A percentile compares a stretch with the other conserved stretches of the same genome.
Evolutionary conservation across 1,284 basidiomycete genomes (phyloP).

Genomic region (Earliella scabrosa): DNA sequence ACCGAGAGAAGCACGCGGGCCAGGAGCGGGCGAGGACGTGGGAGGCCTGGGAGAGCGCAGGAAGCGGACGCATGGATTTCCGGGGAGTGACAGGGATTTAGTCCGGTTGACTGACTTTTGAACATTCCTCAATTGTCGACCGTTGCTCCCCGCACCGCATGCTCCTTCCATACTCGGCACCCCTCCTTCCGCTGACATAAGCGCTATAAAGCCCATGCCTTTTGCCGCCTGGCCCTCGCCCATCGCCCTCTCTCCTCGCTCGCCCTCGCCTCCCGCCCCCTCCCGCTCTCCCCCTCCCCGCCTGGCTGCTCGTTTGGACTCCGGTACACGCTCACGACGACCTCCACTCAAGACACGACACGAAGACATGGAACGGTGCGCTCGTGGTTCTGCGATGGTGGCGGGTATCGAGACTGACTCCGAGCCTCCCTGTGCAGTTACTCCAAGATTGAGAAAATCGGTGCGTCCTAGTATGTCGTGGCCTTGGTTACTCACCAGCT

Average conservation of each 20-base stretch:
- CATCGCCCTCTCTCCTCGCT: constrained; percentile 8
- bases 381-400: constrained; percentile 14
- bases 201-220: constrained; percentile 24
- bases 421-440: constrained; percentile 30
- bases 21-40: background rate
- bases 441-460: constrained; percentile 46
- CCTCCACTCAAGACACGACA: background rate
- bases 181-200: constrained; percentile 25
- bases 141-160: constrained; percentile 33
- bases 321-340: background rate
- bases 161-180: constrained; percentile 21
- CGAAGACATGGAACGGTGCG: constrained; percentile 54
- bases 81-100: constrained; percentile 10
- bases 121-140: constrained; percentile 23
- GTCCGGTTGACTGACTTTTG: constrained; percentile 12
- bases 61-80: background rate
- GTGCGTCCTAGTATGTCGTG: constrained; percentile 26
- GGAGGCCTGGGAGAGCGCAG: background rate
- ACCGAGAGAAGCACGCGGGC: background rate
- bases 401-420: constrained; percentile 14
- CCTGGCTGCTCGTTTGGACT: background rate
- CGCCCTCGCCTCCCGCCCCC: background rate
- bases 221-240: constrained; percentile 2
- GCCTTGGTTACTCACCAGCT: background rate
- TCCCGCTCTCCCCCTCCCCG: background rate